These are phyloP conservation scores for Poterioochromonas sp. DNA, from an alignment of 352 stramenopile species.

Conservation along the genomic window DNA sequence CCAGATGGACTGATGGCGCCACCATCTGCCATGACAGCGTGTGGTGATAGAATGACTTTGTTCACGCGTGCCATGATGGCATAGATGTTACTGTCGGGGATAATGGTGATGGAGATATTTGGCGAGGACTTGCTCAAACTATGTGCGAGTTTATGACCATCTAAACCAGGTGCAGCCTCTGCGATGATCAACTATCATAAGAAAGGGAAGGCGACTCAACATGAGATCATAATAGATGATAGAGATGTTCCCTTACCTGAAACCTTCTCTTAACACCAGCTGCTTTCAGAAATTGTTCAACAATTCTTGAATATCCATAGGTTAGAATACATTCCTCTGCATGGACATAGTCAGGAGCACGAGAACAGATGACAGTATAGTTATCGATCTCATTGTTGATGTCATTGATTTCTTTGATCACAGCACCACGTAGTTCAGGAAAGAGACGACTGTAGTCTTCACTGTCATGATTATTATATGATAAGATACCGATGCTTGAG, in stretches of 20 bases:
- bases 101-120: constrained; percentile 81
- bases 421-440: constrained; percentile 69
- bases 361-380: constrained; percentile 64
- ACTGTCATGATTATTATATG: too few species aligned
- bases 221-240: neutral
- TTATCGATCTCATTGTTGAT: constrained; percentile 89
- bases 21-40: constrained; percentile 91
- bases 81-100: constrained; percentile 90
- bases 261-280: constrained; percentile 62
- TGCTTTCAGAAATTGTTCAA: constrained; percentile 76
- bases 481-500: too few species aligned
- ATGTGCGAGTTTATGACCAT: constrained; percentile 76
- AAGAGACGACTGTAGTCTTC: neutral
- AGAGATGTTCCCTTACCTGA: neutral
- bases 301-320: constrained; percentile 78
- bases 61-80: constrained; percentile 96
- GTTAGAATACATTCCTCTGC: constrained; percentile 89
- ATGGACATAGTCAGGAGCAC: constrained; percentile 76
- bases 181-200: constrained; percentile 50
- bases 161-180: constrained; percentile 67
- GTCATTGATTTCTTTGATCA: constrained; percentile 87
- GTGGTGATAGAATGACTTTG: constrained; percentile 87
- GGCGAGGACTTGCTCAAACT: constrained; percentile 65
- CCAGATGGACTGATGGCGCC: constrained; percentile 86
- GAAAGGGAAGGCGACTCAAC: too few species aligned